Conservation (phyloP, 2,329 filamentous ascomycete species). For the Trichoderma endophyticum region DNA sequence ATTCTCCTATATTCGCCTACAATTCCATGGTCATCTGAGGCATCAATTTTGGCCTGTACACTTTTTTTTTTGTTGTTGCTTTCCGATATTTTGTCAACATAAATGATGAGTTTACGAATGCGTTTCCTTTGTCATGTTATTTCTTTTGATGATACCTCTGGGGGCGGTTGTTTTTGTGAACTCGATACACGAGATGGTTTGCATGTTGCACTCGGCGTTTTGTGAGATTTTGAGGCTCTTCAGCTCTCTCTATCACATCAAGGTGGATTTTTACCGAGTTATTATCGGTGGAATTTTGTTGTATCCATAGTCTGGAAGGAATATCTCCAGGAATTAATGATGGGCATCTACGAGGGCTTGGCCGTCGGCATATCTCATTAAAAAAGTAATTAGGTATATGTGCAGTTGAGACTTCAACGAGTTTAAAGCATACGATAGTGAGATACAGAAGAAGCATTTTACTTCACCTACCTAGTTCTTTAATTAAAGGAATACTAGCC, state of each 20-base stretch:
- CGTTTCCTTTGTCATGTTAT: conserved; percentile 20
- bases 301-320: neutral
- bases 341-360: neutral
- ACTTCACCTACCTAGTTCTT: neutral
- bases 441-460: neutral
- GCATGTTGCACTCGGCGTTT: conserved; percentile 30
- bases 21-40: neutral
- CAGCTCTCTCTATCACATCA: neutral
- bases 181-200: conserved; percentile 21
- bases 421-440: neutral
- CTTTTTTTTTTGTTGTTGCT: neutral
- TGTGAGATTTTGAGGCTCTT: conserved; percentile 19
- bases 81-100: neutral
- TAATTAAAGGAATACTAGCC: neutral
- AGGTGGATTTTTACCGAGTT: neutral
- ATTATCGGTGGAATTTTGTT: neutral
- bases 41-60: neutral
- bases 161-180: conserved; percentile 24
- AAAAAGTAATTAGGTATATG: neutral
- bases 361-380: neutral
- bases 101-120: conserved; percentile 8
- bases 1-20: neutral
- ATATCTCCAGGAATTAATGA: neutral
- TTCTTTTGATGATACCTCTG: conserved; percentile 31
- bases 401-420: neutral